phyloP scores from a whole-genome alignment of 306 rosid species.

The Cyclanthera cordifolia region DNA sequence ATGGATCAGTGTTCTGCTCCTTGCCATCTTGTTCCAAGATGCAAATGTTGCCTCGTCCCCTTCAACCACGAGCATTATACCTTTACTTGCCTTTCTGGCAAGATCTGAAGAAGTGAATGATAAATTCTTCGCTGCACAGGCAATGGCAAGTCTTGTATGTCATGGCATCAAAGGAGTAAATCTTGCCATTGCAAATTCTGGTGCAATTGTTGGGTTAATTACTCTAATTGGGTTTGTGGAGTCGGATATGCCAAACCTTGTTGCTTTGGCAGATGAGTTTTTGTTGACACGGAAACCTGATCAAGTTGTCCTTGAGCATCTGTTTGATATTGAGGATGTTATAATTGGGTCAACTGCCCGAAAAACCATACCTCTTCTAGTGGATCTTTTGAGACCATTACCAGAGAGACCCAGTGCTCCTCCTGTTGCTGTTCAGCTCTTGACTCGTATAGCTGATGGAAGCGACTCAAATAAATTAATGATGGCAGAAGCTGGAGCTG shows the following conservation, averaged over 20 bases:
- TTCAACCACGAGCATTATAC: slow-evolving; percentile 57
- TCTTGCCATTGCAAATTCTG: slow-evolving; percentile 86
- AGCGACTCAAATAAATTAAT: slow-evolving; percentile 45
- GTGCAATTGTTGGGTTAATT: slow-evolving; percentile 81
- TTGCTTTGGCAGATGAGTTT: slow-evolving; percentile 71
- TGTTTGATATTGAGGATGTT: slow-evolving; percentile 78
- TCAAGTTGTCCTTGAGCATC: slow-evolving; percentile 72
- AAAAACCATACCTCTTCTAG: slow-evolving; percentile 83
- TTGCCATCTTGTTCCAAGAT: slow-evolving; percentile 82
- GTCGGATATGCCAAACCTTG: slow-evolving; percentile 59
- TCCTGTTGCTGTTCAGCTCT: slow-evolving; percentile 71
- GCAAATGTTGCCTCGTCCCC: slow-evolving; percentile 42
- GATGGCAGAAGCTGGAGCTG: slow-evolving; percentile 91
- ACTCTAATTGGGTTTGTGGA: slow-evolving; percentile 59
- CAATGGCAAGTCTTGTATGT: slow-evolving; percentile 85
- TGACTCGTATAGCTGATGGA: slow-evolving; percentile 71
- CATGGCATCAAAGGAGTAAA: slow-evolving; percentile 59
- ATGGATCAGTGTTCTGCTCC: slow-evolving; percentile 80
- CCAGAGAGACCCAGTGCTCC: slow-evolving; percentile 95
- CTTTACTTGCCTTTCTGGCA: slow-evolving; percentile 64
- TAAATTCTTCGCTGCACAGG: slow-evolving; percentile 88
- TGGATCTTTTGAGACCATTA: slow-evolving; percentile 89
- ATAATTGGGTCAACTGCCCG: slow-evolving; percentile 74
- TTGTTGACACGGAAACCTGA: slow-evolving; percentile 67
- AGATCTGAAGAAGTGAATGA: slow-evolving; percentile 77